Conservation (phyloP, 139 green algal genomes). For the Edaphochlamys debaryana region DNA sequence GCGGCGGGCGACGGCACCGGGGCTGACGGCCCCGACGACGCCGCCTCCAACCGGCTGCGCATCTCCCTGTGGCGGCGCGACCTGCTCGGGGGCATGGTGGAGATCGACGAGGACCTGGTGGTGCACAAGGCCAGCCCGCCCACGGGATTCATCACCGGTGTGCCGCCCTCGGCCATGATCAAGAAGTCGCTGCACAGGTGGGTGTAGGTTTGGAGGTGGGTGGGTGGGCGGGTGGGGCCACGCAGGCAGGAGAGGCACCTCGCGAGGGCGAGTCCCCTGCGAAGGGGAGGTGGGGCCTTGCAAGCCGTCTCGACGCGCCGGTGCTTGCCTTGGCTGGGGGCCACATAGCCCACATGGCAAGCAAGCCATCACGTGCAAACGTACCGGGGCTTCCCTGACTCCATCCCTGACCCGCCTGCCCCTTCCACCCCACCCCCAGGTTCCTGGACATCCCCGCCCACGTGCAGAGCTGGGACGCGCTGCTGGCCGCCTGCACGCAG, state of each 20-base stretch:
- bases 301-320: background rate
- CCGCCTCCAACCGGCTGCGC: background rate
- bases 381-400: too few relatives aligned
- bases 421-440: background rate
- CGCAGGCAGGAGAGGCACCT: too few relatives aligned
- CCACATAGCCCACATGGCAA: too few relatives aligned
- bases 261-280: background rate
- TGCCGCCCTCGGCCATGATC: constrained; percentile 1
- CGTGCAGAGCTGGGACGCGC: background rate
- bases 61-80: constrained; percentile 20
- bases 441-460: constrained; percentile 5
- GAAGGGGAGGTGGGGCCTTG: background rate
- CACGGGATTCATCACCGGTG: constrained; percentile 12
- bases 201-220: too few relatives aligned
- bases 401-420: background rate
- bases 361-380: too few relatives aligned
- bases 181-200: constrained; percentile 32
- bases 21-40: background rate
- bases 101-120: constrained; percentile 6
- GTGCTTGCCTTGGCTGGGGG: too few relatives aligned
- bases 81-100: constrained; percentile 1
- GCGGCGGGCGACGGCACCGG: background rate
- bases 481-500: background rate
- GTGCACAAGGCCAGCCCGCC: background rate
- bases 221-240: too few relatives aligned